These are phyloP conservation scores for Cladophialophora exuberans DNA, from an alignment of 2,329 filamentous ascomycete genomes.

Conservation along the genomic window DNA sequence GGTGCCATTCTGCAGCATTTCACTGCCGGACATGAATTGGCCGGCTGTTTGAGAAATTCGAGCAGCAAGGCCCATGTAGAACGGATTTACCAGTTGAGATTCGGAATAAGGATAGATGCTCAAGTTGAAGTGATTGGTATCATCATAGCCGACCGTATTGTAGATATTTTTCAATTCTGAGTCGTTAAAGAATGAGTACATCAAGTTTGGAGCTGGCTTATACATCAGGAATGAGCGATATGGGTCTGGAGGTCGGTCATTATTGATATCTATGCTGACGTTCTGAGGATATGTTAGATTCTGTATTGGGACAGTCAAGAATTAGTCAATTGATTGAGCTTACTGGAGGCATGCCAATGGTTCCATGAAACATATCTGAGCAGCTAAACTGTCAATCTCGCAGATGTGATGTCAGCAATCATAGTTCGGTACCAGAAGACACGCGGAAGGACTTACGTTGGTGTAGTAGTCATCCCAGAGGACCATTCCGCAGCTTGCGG, in stretches of 20 bases:
- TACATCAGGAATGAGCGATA: slow-evolving; percentile 25
- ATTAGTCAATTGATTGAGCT: neutral
- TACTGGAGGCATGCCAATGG: slow-evolving; percentile 16
- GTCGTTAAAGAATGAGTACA: slow-evolving; percentile 23
- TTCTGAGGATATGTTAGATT: no score
- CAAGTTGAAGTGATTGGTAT: slow-evolving; percentile 4
- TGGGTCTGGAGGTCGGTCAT: neutral
- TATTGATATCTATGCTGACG: slow-evolving; percentile 3
- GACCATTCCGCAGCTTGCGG: slow-evolving; percentile 15
- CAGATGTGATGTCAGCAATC: neutral
- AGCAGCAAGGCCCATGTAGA: slow-evolving; percentile 21
- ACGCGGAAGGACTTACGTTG: neutral
- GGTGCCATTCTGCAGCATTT: slow-evolving; percentile 12
- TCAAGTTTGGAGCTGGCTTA: slow-evolving; percentile 16
- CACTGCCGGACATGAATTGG: slow-evolving; percentile 7
- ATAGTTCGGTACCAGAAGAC: neutral
- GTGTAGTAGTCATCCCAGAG: slow-evolving; percentile 15
- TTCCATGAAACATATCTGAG: slow-evolving; percentile 23
- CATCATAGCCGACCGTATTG: slow-evolving; percentile 20
- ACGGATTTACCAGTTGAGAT: slow-evolving; percentile 19
- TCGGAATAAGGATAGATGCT: slow-evolving; percentile 15
- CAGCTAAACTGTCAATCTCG: slow-evolving; percentile 17
- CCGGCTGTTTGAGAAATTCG: slow-evolving; percentile 1
- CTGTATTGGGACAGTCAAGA: no score
- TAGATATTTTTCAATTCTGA: slow-evolving; percentile 18